A percentile compares a stretch with the other conserved stretches of the same genome.
Conservation (phyloP, 441 rosid genomes). For the Adansonia gregorii region DNA sequence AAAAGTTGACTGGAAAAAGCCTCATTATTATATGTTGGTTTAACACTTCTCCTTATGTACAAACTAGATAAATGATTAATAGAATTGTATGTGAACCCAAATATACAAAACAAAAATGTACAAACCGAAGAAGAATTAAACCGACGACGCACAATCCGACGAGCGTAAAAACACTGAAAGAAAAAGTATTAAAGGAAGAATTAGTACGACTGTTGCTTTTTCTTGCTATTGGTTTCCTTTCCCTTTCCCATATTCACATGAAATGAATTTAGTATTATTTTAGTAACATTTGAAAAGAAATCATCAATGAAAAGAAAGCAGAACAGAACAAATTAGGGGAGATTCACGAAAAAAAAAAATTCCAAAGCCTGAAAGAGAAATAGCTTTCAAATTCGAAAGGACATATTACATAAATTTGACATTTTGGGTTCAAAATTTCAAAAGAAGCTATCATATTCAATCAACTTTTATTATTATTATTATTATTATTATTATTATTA, state of each 20-base stretch:
- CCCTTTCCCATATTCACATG: not conserved
- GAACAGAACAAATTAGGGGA: constrained; percentile 3
- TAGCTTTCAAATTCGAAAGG: not conserved
- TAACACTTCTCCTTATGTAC: too few relatives aligned
- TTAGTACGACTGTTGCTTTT: too few relatives aligned
- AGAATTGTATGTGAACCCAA: too few relatives aligned
- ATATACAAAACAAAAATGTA: too few relatives aligned
- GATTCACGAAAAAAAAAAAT: not conserved
- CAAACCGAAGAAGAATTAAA: too few relatives aligned
- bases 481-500: not conserved
- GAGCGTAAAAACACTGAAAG: too few relatives aligned
- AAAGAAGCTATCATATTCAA: constrained; percentile 9
- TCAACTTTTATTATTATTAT: not conserved
- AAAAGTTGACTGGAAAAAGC: too few relatives aligned
- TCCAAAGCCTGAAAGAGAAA: not conserved
- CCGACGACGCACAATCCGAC: too few relatives aligned
- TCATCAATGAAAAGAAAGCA: constrained; percentile 11
- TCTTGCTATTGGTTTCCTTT: too few relatives aligned
- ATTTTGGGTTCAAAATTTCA: constrained; percentile 1
- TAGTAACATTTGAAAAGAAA: not conserved
- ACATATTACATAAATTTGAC: not conserved
- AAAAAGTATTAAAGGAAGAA: too few relatives aligned
- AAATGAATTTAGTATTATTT: not conserved
- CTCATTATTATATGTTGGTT: too few relatives aligned
- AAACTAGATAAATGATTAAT: too few relatives aligned